Conservation (phyloP, 2,329 filamentous ascomycete genomes). For the Colletotrichum graminicola region DNA sequence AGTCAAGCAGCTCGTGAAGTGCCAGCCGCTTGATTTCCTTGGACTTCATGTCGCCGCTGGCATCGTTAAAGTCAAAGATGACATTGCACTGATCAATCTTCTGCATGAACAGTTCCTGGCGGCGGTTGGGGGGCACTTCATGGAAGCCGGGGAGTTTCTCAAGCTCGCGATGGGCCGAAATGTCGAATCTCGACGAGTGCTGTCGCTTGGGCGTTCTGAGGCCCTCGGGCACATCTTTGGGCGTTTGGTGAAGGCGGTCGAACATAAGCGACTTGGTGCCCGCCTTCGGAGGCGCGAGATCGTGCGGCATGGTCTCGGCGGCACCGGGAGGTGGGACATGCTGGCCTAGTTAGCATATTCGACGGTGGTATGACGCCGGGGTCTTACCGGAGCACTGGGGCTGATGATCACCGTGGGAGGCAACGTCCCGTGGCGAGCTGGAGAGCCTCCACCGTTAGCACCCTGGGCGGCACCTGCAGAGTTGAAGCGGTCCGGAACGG, state of each 20-base stretch:
- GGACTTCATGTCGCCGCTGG: slow-evolving; percentile 98
- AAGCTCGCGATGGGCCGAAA: slow-evolving; percentile 94
- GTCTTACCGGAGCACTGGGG: slow-evolving; percentile 87
- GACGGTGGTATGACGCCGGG: slow-evolving; percentile 40
- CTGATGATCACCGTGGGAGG: slow-evolving; percentile 94
- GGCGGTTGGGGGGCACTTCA: slow-evolving; percentile 92
- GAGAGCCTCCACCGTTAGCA: slow-evolving; percentile 65
- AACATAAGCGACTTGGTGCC: slow-evolving; percentile 91
- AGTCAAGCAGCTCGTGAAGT: slow-evolving; percentile 95
- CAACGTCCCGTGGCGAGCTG: slow-evolving; percentile 72
- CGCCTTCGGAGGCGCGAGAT: slow-evolving; percentile 92
- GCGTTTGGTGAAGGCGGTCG: slow-evolving; percentile 90
- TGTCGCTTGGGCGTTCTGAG: slow-evolving; percentile 95
- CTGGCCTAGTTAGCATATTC: slow-evolving; percentile 57
- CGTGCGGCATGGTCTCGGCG: slow-evolving; percentile 97
- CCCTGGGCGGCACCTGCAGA: slow-evolving; percentile 53
- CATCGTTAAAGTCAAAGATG: slow-evolving; percentile 99
- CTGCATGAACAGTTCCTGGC: slow-evolving; percentile 98
- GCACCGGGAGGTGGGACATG: slow-evolving; percentile 93
- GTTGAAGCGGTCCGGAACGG: slow-evolving; percentile 58
- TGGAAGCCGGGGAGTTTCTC: slow-evolving; percentile 98
- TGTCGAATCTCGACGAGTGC: slow-evolving; percentile 97
- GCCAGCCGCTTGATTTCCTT: slow-evolving; percentile 99
- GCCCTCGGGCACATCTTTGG: slow-evolving; percentile 96
- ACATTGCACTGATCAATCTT: slow-evolving; percentile 99